Conservation (phyloP, 2,329 filamentous ascomycete genomes). For the Arthrobotrys megalospora region DNA sequence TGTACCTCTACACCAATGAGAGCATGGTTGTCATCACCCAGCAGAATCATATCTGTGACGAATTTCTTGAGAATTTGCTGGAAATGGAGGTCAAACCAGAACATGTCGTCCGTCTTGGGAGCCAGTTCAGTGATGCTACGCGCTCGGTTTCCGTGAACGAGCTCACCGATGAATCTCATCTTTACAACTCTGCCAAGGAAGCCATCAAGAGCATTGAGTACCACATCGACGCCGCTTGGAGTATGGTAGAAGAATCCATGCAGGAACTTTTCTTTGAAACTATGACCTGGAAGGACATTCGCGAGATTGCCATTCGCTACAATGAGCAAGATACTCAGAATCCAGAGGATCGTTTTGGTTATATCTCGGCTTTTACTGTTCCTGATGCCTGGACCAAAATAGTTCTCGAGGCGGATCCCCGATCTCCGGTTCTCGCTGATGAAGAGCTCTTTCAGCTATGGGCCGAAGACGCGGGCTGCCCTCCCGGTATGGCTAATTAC, state of each 20-base stretch:
- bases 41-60: slow-evolving; percentile 78
- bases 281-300: slow-evolving; percentile 72
- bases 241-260: slow-evolving; percentile 30
- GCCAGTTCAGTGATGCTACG: slow-evolving; percentile 71
- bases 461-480: slow-evolving; percentile 70
- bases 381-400: slow-evolving; percentile 1
- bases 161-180: slow-evolving; percentile 30
- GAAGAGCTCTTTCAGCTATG: slow-evolving; percentile 70
- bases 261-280: slow-evolving; percentile 69
- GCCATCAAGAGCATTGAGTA: slow-evolving; percentile 11
- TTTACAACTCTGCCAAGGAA: slow-evolving; percentile 27
- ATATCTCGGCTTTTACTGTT: slow-evolving; percentile 44
- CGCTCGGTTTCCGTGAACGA: slow-evolving; percentile 64
- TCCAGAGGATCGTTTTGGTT: slow-evolving; percentile 40
- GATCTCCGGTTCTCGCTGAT: slow-evolving; percentile 69
- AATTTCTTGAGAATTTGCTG: slow-evolving; percentile 77
- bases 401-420: slow-evolving; percentile 67
- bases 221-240: slow-evolving; percentile 25
- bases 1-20: slow-evolving; percentile 71
- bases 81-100: slow-evolving; percentile 72
- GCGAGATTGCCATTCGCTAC: slow-evolving; percentile 74
- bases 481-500: slow-evolving; percentile 66
- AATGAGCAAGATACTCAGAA: slow-evolving; percentile 68
- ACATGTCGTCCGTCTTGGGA: slow-evolving; percentile 76
- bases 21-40: slow-evolving; percentile 77